A percentile compares a stretch with the other conserved stretches of the same genome.
These are phyloP conservation scores for Aspergillus sparsus DNA, from an alignment of 495 filamentous ascomycete genomes.

Conservation along the genomic window DNA sequence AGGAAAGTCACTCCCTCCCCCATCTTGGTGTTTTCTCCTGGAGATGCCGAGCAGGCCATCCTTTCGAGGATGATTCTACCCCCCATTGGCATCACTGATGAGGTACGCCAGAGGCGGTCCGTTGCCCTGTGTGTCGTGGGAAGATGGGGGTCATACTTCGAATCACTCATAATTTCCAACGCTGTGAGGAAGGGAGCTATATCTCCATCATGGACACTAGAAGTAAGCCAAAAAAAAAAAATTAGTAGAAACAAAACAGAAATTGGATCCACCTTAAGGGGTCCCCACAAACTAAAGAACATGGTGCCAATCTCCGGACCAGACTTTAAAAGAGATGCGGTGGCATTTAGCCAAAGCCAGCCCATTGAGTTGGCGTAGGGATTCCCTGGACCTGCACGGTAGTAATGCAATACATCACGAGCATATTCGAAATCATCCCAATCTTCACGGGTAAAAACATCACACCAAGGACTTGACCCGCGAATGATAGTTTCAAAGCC, in stretches of 20 bases:
- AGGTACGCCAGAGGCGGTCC: slow-evolving; percentile 55
- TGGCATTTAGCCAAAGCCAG: slow-evolving; percentile 64
- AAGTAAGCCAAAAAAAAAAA: not conserved
- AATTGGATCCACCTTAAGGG: not conserved
- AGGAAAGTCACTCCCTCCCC: slow-evolving; percentile 36
- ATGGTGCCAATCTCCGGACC: slow-evolving; percentile 52
- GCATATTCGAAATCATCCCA: slow-evolving; percentile 63
- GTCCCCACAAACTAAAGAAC: slow-evolving; percentile 60
- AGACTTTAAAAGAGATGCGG: slow-evolving; percentile 47
- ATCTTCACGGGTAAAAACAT: slow-evolving; percentile 56
- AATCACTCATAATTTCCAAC: slow-evolving; percentile 53
- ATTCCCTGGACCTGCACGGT: slow-evolving; percentile 61
- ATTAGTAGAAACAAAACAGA: not conserved
- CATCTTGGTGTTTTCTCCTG: not conserved
- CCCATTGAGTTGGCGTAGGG: slow-evolving; percentile 59
- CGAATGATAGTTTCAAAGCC: slow-evolving; percentile 59
- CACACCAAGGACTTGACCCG: slow-evolving; percentile 59
- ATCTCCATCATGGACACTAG: slow-evolving; percentile 61
- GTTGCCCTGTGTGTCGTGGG: slow-evolving; percentile 44
- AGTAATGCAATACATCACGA: slow-evolving; percentile 61
- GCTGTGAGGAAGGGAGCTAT: slow-evolving; percentile 58
- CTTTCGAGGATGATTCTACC: slow-evolving; percentile 59
- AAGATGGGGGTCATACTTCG: slow-evolving; percentile 38
- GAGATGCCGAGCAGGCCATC: slow-evolving; percentile 39
- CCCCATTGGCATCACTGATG: slow-evolving; percentile 59